Conservation (phyloP, 1,284 basidiomycete genomes). For the Mycena sp. region DNA sequence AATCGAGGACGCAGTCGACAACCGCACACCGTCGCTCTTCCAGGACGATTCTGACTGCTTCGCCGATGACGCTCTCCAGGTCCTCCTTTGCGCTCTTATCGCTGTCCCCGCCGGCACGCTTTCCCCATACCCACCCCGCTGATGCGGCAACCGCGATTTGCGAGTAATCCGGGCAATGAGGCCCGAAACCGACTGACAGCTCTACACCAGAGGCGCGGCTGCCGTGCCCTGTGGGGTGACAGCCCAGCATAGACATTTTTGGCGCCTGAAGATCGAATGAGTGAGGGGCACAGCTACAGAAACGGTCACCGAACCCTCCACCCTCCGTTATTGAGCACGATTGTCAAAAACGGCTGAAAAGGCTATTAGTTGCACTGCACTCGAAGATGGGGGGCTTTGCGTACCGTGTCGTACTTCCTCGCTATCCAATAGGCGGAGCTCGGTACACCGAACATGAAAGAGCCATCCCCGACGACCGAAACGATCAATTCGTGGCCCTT, state of each 20-base stretch:
- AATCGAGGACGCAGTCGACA: slow-evolving; percentile 60
- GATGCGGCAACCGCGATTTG: slow-evolving; percentile 70
- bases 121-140: slow-evolving; percentile 71
- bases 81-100: slow-evolving; percentile 38
- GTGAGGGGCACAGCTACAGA: neutral
- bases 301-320: slow-evolving; percentile 59
- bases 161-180: slow-evolving; percentile 67
- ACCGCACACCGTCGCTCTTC: slow-evolving; percentile 70
- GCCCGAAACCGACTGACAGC: slow-evolving; percentile 73
- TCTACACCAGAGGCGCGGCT: slow-evolving; percentile 54
- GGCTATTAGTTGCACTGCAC: neutral
- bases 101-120: slow-evolving; percentile 49
- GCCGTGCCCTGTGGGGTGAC: slow-evolving; percentile 69
- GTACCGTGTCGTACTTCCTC: slow-evolving; percentile 68
- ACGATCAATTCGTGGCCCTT: slow-evolving; percentile 59
- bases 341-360: slow-evolving; percentile 71
- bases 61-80: slow-evolving; percentile 52
- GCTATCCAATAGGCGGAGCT: slow-evolving; percentile 77
- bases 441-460: slow-evolving; percentile 73
- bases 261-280: slow-evolving; percentile 57
- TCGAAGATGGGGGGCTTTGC: slow-evolving; percentile 32
- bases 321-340: slow-evolving; percentile 77
- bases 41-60: slow-evolving; percentile 64
- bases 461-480: slow-evolving; percentile 73
- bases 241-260: slow-evolving; percentile 67